Evolutionary conservation across 2,329 filamentous ascomycete genomes (phyloP), one percentile per base, ranked within the genome.

Genomic region (Phyllosticta ampelicida): DNA sequence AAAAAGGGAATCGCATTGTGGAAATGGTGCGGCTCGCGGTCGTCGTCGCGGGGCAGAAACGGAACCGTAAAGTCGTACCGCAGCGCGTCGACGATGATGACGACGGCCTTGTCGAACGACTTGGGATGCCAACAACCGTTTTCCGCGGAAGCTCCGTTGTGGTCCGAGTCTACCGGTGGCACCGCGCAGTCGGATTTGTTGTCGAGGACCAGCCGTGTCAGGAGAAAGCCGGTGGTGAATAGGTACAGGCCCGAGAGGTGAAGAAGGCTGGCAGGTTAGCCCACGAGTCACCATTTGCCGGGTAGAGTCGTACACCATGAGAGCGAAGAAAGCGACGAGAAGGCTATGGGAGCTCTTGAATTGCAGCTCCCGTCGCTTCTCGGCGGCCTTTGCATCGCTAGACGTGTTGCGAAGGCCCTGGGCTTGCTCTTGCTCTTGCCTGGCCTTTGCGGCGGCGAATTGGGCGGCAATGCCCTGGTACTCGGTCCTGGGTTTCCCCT

Each of bases 51-150:
- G 59, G 81, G 75, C 51, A 78, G 74, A 61, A 87, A 86, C 0
- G 94, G 94, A 10, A 97, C 83, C 0, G 92, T 95, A 66, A 99
- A 99, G 72, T 99, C 94, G 74, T 99, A 99, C 61, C 94, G 86
- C 60, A 99, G 79, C 56, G 94, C 94, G 72, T 99, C 94, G 60
- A 99, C 87, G 54, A 99, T 77, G 58, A 99, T 82, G 21, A 99
- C 81, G 52, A 99, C 85, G 10, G 92, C 91, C 70, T 91, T 94
- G 62, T 95, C 83, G 69, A 97, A 99, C 1, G 85, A 89, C 75
- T 90, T 95, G 30, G 90, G 89, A 70, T 97, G 90, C 94, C 94
- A 99, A 79, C 94, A 99, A 63, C 94, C 94, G 59, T 80, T 77
- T 20, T 82, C 71, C 20, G 72, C 63, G 26, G 73, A 26, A 26